phyloP scores from a whole-genome alignment of 768 basidiomycete genomes.

The Leccinum broughii region DNA sequence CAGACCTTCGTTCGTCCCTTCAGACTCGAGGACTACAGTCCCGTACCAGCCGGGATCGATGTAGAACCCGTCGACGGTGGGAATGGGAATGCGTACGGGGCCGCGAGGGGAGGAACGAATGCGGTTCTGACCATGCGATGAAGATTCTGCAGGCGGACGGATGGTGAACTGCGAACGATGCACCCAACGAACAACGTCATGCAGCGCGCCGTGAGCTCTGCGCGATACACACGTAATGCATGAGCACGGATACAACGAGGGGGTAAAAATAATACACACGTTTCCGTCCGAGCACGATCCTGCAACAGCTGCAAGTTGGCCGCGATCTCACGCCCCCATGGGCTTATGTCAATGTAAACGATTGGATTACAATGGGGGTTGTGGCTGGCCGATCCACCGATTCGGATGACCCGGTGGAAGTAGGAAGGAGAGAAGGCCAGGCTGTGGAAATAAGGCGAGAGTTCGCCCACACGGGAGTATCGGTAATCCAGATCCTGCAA shows the following conservation, averaged over 20 bases:
- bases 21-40: conserved; percentile 78
- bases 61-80: conserved; percentile 51
- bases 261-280: conserved; percentile 51
- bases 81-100: conserved; percentile 46
- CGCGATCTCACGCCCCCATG: conserved; percentile 80
- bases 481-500: conserved; percentile 81
- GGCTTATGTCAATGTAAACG: conserved; percentile 69
- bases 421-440: conserved; percentile 85
- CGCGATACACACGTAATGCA: conserved; percentile 3
- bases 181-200: conserved; percentile 85
- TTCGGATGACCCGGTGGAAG: conserved; percentile 83
- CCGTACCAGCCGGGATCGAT: conserved; percentile 86
- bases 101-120: conserved; percentile 27
- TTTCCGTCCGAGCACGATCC: conserved; percentile 75
- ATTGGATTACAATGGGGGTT: conserved; percentile 60
- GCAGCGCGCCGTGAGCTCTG: conserved; percentile 77
- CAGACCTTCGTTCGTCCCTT: conserved; percentile 84
- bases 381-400: conserved; percentile 31
- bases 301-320: conserved; percentile 73
- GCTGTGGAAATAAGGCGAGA: conserved; percentile 78
- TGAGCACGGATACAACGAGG: conserved; percentile 6
- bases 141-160: conserved; percentile 45
- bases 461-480: conserved; percentile 72
- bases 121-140: conserved; percentile 24
- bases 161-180: conserved; percentile 78